These are phyloP conservation scores for Pseudopediastrum boryanum DNA, from an alignment of 139 green algal genomes.

Conservation along the genomic window DNA sequence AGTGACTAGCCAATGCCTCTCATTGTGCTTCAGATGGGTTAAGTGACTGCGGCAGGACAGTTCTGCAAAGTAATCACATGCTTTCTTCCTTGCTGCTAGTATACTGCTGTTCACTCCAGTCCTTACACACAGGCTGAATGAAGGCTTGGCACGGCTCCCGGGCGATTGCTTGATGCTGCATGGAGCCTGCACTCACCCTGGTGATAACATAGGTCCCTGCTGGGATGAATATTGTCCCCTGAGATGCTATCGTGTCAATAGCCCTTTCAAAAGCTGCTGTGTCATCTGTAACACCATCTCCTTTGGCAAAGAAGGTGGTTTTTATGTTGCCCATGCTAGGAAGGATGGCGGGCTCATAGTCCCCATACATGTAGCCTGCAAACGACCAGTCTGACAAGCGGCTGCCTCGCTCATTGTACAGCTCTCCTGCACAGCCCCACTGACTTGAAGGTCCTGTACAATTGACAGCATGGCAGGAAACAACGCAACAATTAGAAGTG, in stretches of 20 bases:
- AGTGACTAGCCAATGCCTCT: too few species aligned
- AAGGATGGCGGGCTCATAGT: slow-evolving; percentile 4
- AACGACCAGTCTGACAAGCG: slow-evolving; percentile 25
- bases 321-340: slow-evolving; percentile 25
- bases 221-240: slow-evolving; percentile 23
- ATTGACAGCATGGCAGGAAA: not conserved
- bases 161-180: not conserved
- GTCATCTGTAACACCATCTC: slow-evolving; percentile 19
- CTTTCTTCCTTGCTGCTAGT: too few species aligned
- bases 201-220: slow-evolving; percentile 31
- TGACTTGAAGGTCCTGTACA: slow-evolving; percentile 15
- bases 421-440: slow-evolving; percentile 30
- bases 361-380: slow-evolving; percentile 37
- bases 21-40: too few species aligned
- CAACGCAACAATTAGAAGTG: not conserved
- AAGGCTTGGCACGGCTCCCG: too few species aligned
- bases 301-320: slow-evolving; percentile 23
- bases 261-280: slow-evolving; percentile 31
- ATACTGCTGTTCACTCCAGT: too few species aligned
- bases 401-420: slow-evolving; percentile 1
- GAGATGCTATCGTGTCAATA: slow-evolving; percentile 12
- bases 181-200: not conserved
- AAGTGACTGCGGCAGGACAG: too few species aligned
- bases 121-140: too few species aligned
- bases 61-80: too few species aligned